phyloP scores from a whole-genome alignment of 2,329 filamentous ascomycete genomes.

The Meredithiella fracta region DNA sequence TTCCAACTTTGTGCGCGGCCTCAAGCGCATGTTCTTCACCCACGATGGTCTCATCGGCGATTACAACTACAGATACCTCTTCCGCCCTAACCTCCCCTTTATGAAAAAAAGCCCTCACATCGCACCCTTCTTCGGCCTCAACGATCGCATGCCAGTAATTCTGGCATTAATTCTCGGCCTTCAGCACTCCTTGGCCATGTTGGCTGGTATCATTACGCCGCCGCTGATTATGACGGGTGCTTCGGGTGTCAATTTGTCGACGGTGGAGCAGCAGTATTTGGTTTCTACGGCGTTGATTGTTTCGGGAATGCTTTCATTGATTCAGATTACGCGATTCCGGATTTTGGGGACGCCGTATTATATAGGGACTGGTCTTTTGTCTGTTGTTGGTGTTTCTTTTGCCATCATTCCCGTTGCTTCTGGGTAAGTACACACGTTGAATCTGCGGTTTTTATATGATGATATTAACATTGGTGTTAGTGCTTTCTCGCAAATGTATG shows the following conservation, averaged over 20 bases:
- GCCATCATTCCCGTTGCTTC: conserved; percentile 57
- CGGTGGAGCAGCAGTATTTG: conserved; percentile 53
- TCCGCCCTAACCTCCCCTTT: conserved; percentile 69
- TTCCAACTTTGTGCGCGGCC: conserved; percentile 14
- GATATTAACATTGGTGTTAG: conserved; percentile 4
- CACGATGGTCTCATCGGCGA: conserved; percentile 62
- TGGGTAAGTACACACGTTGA: conserved; percentile 25
- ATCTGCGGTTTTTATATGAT: too few species aligned
- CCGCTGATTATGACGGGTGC: conserved; percentile 53
- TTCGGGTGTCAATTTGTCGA: conserved; percentile 45
- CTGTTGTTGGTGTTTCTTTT: conserved; percentile 66
- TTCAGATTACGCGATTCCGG: conserved; percentile 66
- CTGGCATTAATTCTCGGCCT: conserved; percentile 60
- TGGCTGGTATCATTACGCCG: conserved; percentile 60
- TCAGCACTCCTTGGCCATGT: conserved; percentile 65
- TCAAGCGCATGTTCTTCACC: conserved; percentile 31
- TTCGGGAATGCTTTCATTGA: conserved; percentile 53
- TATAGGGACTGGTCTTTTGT: conserved; percentile 63
- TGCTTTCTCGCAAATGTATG: conserved; percentile 62
- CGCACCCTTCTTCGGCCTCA: conserved; percentile 73
- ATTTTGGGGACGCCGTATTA: conserved; percentile 56
- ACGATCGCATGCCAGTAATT: conserved; percentile 61
- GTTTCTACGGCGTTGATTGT: conserved; percentile 67
- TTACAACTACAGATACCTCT: conserved; percentile 84
- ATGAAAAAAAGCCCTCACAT: conserved; percentile 42